A percentile compares a stretch with the other conserved stretches of the same genome.
Evolutionary conservation across 345 rosid species (phyloP).

Genomic region (Corchorus capsularis): DNA sequence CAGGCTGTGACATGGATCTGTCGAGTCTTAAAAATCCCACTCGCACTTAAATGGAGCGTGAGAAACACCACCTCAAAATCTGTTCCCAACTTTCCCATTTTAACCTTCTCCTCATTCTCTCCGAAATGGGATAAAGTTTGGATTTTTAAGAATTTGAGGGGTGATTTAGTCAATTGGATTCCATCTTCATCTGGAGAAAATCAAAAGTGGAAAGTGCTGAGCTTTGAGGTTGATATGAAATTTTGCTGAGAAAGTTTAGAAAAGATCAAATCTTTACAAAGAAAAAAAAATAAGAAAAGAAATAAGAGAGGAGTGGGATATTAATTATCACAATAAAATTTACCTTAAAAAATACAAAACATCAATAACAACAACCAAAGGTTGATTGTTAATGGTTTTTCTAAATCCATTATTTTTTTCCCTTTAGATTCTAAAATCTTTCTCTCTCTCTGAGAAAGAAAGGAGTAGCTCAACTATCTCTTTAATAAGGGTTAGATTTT

Average conservation of each 20-base stretch:
- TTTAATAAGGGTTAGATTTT: slow-evolving; percentile 28
- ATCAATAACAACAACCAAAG: slow-evolving; percentile 15
- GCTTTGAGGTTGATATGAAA: slow-evolving; percentile 33
- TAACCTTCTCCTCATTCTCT: background rate
- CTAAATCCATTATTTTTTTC: slow-evolving; percentile 1
- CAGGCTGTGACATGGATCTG: slow-evolving; percentile 16
- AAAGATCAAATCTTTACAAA: slow-evolving; percentile 18
- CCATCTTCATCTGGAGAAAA: slow-evolving; percentile 26
- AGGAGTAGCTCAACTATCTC: slow-evolving; percentile 30
- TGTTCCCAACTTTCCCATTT: background rate
- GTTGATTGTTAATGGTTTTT: slow-evolving; percentile 16
- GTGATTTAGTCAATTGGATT: slow-evolving; percentile 14
- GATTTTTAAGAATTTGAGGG: background rate
- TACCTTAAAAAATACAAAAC: slow-evolving; percentile 18
- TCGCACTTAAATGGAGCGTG: slow-evolving; percentile 27
- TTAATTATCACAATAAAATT: slow-evolving; percentile 8
- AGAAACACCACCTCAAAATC: background rate
- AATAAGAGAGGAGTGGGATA: background rate
- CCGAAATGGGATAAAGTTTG: background rate
- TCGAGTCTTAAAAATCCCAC: background rate
- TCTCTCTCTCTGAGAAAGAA: background rate
- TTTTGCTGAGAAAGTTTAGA: slow-evolving; percentile 20
- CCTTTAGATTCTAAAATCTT: slow-evolving; percentile 8
- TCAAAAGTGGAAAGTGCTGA: slow-evolving; percentile 2
- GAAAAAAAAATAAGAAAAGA: slow-evolving; percentile 7